Base-by-base conservation (phyloP, 257 asterid species). In the Capsicum chinense region DNA sequence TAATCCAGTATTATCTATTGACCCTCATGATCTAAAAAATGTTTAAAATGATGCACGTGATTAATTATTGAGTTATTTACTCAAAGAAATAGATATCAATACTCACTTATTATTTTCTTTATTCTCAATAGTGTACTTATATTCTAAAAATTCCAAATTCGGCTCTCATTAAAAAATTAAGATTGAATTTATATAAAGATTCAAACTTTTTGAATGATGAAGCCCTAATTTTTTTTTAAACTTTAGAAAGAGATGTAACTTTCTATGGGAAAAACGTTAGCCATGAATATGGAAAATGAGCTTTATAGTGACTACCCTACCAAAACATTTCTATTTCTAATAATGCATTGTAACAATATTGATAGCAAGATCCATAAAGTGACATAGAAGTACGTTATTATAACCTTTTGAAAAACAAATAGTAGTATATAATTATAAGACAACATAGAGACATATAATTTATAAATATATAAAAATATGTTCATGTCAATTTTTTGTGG, bases 401-500 rank as follows among this genome's bases (percentile, higher is more conserved):
- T 13, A 13, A 42, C 74, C 7, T 35, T 66, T 67, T 67, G 12
- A 6, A 67, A 67, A 67, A 35, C 19, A 67, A 33, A 66, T 67
- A 35, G 48, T 39, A 13, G 48, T 39, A 13, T 66, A 11, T 16
- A n/a, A 3, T 39, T 39, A 39, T 84, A 60, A 73, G 86, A 78
- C 60, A 83, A 82, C 56, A 63, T 47, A 56, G 37, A 26, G 83
- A 67, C 58, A 74, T 12, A 26, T 82, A 26, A 26, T 26, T 26
- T 26, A 26, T 26, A 26, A 26, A 26, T 26, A 26, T 26, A 26
- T 26, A 26, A 26, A 26, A 26, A 78, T 47, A 48, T 54, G 17
- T 39, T 42, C 85, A 11, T 7, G 56, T 79, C 67, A 8, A 68
- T 66, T 83, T 50, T 35, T 69, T 69, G 44, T 83, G 80, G 63